Evolutionary conservation across 2,329 filamentous ascomycete species (phyloP).

Genomic region (Pestalotiopsis sp.): DNA sequence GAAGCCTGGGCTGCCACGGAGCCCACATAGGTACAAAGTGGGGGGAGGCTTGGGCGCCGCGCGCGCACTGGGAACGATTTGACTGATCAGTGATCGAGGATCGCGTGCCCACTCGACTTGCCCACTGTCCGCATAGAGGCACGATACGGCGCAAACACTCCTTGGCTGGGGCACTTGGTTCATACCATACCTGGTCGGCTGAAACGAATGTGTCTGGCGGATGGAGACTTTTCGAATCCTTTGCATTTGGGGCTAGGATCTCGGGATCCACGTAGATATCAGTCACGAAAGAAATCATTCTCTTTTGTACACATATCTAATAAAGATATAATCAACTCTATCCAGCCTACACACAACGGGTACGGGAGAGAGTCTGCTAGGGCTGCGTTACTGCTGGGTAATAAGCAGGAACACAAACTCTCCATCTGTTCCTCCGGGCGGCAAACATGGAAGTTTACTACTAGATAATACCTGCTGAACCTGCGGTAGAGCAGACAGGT

Average conservation of each 20-base stretch:
- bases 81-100: neutral
- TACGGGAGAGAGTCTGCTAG: neutral
- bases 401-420: neutral
- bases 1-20: too few relatives aligned
- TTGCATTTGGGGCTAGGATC: neutral
- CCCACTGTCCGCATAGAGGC: too few relatives aligned
- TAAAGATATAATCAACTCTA: neutral
- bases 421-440: neutral
- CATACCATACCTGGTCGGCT: neutral
- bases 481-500: too few relatives aligned
- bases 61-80: too few relatives aligned
- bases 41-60: too few relatives aligned
- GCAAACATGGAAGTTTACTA: neutral
- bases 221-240: neutral
- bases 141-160: neutral
- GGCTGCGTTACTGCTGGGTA: neutral
- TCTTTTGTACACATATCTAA: neutral
- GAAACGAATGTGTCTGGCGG: neutral
- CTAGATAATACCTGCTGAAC: too few relatives aligned
- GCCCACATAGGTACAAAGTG: too few relatives aligned
- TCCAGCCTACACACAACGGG: neutral
- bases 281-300: neutral
- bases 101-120: too few relatives aligned
- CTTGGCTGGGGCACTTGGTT: neutral
- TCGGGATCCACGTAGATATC: neutral